Evolutionary conservation across 2,329 filamentous ascomycete species (phyloP).

Genomic region (Apiospora hydei): DNA sequence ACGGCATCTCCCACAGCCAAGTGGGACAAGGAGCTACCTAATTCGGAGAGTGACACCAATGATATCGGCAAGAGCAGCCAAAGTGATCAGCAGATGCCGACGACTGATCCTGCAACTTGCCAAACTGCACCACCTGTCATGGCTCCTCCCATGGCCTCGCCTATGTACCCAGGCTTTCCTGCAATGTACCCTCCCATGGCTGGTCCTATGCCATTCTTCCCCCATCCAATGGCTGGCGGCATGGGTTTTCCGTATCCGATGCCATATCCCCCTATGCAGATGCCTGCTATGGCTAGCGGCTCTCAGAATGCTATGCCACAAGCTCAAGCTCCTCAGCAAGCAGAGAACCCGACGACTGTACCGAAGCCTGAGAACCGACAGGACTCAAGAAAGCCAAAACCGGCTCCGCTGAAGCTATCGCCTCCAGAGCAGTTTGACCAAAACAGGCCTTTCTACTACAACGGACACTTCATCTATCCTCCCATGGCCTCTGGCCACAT

Average conservation of each 20-base stretch:
- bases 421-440: conserved; percentile 56
- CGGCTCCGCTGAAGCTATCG: conserved; percentile 45
- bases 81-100: not conserved
- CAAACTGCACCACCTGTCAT: conserved; percentile 22
- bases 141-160: conserved; percentile 32
- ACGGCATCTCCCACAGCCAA: conserved; percentile 61
- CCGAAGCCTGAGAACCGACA: conserved; percentile 34
- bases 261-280: conserved; percentile 3
- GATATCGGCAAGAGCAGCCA: conserved; percentile 18
- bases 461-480: conserved; percentile 54
- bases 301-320: conserved; percentile 27
- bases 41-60: conserved; percentile 33
- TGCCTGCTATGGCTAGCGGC: conserved; percentile 25
- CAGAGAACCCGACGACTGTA: conserved; percentile 24
- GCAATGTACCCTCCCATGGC: conserved; percentile 38
- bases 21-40: conserved; percentile 51
- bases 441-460: conserved; percentile 52
- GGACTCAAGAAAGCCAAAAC: conserved; percentile 41
- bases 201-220: conserved; percentile 40
- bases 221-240: conserved; percentile 36
- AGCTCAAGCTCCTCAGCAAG: conserved; percentile 6
- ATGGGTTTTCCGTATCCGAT: conserved; percentile 31
- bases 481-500: conserved; percentile 31
- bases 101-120: not conserved
- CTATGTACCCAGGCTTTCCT: conserved; percentile 32